A percentile compares a stretch with the other conserved stretches of the same genome.
phyloP scores from a whole-genome alignment of 2,329 filamentous ascomycete genomes.

The Colletotrichum eremochloae region DNA sequence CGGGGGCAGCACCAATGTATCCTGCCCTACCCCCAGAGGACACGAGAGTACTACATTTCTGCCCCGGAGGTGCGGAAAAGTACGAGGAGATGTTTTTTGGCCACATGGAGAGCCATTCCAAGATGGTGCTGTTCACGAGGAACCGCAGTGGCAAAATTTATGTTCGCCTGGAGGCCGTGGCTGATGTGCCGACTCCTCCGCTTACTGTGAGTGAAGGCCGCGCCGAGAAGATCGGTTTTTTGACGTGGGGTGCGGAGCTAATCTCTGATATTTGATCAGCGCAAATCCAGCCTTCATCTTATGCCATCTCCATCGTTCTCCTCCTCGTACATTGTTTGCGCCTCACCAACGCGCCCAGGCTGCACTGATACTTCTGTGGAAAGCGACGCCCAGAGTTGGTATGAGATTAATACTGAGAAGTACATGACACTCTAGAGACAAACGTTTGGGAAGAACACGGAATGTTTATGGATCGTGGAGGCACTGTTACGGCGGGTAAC shows the following conservation, averaged over 20 bases:
- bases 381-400: neutral
- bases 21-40: conserved; percentile 6
- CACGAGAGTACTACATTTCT: conserved; percentile 12
- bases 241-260: neutral
- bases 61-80: neutral
- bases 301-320: no score
- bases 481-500: neutral
- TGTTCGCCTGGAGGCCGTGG: conserved; percentile 9
- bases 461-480: neutral
- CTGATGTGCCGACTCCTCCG: neutral
- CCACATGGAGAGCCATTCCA: neutral
- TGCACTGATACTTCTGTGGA: neutral
- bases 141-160: neutral
- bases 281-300: neutral
- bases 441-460: neutral
- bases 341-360: neutral
- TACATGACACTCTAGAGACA: no score
- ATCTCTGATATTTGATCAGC: neutral
- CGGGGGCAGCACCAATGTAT: neutral
- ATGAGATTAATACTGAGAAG: neutral
- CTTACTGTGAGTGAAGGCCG: neutral
- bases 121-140: neutral
- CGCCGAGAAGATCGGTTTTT: neutral
- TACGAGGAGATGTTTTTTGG: neutral
- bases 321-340: neutral